phyloP scores from a whole-genome alignment of 148 eudicot species.

The Spergularia marina region DNA sequence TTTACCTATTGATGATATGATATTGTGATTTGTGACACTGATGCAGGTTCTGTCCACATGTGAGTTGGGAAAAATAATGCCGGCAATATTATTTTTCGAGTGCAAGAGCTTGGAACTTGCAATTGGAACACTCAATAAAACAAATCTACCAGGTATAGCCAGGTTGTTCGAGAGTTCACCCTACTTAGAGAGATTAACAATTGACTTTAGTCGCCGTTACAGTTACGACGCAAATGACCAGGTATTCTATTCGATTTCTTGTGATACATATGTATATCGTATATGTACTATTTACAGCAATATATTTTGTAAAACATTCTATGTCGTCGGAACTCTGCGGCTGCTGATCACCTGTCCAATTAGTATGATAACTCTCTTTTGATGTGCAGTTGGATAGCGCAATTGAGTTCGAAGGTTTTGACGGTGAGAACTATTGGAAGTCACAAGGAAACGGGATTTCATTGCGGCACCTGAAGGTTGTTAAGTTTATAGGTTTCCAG shows the following conservation, averaged over 20 bases:
- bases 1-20: too few relatives aligned
- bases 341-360: too few relatives aligned
- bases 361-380: not conserved
- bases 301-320: too few relatives aligned
- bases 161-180: conserved; percentile 12
- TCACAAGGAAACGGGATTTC: not conserved
- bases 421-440: conserved; percentile 8
- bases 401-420: not conserved
- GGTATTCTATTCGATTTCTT: too few relatives aligned
- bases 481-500: not conserved
- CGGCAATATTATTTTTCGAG: not conserved
- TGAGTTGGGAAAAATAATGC: not conserved
- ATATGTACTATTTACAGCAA: too few relatives aligned
- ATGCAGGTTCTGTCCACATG: conserved; percentile 7
- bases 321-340: too few relatives aligned
- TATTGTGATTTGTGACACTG: too few relatives aligned
- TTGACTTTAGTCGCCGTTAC: not conserved
- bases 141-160: conserved; percentile 15
- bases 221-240: not conserved
- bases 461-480: not conserved
- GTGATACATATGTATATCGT: too few relatives aligned
- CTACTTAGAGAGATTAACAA: conserved; percentile 5
- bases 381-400: not conserved
- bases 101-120: conserved; percentile 5
- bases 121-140: not conserved